Evolutionary conservation across 495 filamentous ascomycete species (phyloP), one percentile per base, ranked within the genome.

Genomic region (Astrocystis sublimbata): DNA sequence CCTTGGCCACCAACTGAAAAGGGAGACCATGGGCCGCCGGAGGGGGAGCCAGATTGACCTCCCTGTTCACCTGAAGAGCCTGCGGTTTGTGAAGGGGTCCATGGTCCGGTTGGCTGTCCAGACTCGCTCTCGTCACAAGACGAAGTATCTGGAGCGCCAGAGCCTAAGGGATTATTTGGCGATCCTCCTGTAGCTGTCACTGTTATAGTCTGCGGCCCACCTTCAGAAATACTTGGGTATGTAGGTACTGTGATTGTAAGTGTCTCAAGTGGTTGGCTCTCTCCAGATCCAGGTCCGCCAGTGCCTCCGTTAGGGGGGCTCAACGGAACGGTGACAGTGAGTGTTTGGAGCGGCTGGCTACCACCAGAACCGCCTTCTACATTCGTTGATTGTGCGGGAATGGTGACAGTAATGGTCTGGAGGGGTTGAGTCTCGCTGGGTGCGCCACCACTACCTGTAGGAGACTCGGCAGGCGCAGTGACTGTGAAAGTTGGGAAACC

Each of bases 401-500:
- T 42, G 5, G 61, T 63, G 4, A 63, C 30, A 9, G 63, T 38
- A 21, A 58, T 42, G 23, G 60, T 62, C 58, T 58, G 57, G 23
- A 64, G 62, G 4, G 38, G 42, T 52, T 63, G 61, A 12, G 15
- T 56, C 24, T 42, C 23, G 13, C 61, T 17, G 4, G 53, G 42
- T 36, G 21, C 33, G 42, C 60, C 63, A 13, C 69, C 69, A 15
- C 55, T 57, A 26, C 51, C 55, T 21, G 33, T 33, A 28, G 60
- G 54, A 33, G 61, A 65, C 31, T 40, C 66, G n/a, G 57, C 66
- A 33, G 69, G 66, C 17, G 62, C 60, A 56, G 69, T 69, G 1
- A 71, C n/a, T 26, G 69, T 69, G 21, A 71, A 55, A 12, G 69
- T 71, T 9, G 62, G 49, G 51, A 63, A 62, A n/a, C 63, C 66